Percentiles rank a stretch among this genome's conserved stretches.
phyloP scores from a whole-genome alignment of 2,329 filamentous ascomycete species.

The Cladosporium sp. region DNA sequence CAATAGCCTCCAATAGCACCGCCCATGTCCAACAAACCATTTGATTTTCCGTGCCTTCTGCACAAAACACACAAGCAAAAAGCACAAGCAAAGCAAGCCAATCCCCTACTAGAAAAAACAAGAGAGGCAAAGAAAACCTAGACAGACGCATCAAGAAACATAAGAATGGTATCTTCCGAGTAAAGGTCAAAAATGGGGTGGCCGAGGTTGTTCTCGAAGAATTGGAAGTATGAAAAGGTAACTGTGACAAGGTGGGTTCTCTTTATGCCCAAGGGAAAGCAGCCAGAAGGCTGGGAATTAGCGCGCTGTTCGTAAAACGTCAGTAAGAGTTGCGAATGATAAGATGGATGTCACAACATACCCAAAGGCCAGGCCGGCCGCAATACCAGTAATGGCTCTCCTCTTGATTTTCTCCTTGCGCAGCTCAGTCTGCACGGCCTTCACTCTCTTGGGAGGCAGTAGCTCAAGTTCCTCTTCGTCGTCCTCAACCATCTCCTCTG shows the following conservation, averaged over 20 bases:
- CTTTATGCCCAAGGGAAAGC: conserved; percentile 25
- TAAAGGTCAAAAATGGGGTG: conserved; percentile 11
- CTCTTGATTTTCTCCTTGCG: conserved; percentile 84
- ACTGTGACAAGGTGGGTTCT: neutral
- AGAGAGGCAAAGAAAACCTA: neutral
- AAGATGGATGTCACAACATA: conserved; percentile 55
- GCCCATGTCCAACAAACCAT: neutral
- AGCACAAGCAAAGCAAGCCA: neutral
- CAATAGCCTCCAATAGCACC: neutral
- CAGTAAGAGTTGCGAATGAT: neutral
- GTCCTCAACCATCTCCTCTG: conserved; percentile 62
- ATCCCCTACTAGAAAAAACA: neutral
- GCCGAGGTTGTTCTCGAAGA: neutral
- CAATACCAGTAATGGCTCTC: conserved; percentile 81
- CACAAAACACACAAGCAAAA: neutral
- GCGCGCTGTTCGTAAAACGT: conserved; percentile 26
- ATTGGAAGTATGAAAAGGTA: neutral
- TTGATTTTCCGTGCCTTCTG: neutral
- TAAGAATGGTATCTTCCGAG: conserved; percentile 23
- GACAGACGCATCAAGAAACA: neutral
- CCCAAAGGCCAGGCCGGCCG: conserved; percentile 85
- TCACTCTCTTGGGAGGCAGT: conserved; percentile 65
- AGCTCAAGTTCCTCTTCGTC: conserved; percentile 47
- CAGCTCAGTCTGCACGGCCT: conserved; percentile 73
- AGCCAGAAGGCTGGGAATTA: conserved; percentile 32